Base-by-base conservation (phyloP, 106 monocot genomes). In the Alisma plantagoaquatica region DNA sequence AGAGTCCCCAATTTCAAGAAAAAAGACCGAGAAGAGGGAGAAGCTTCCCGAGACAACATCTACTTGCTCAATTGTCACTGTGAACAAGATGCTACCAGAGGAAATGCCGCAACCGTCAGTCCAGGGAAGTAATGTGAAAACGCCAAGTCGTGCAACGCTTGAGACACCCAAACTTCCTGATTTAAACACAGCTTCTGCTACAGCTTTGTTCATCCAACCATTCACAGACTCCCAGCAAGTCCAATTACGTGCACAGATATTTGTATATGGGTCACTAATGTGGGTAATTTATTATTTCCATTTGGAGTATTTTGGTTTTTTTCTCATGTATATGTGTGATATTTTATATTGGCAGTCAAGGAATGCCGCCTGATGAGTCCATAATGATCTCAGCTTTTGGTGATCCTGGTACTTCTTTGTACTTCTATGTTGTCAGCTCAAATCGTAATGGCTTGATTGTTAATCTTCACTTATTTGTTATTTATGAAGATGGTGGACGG, bases 201-300 rank as follows among this genome's bases (percentile, higher is more conserved):
- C 73, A 24, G 59, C 70, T 41, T 52, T 72, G 30, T 67, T 72
- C 57, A 69, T 73, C 50, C 83, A 83, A 29, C 87, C 87, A 53
- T 94, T 94, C 54, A 83, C 87, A 44, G 83, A 94, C 65, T 18
- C 57, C 47, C 93, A 94, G 33, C 93, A 94, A 77, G 74, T 94
- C 1, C 93, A 94, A 69, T 32, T 94, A 43, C 79, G 87, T 51
- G 93, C 93, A 49, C 93, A 94, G 60, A 94, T 94, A 46, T 80
- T 80, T 87, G 93, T 84, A 51, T 94, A 87, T 77, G 88, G 96
- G 57, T 78, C 89, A 47, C 63, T 98, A 50, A 98, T 94, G 94
- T 94, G 54, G 75, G 83, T 73, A n/a, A n/a, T 51, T 2, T 31
- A 29, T 21, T 41, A 48, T 31, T 50, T 7, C 0, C 38, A 21